phyloP scores from a whole-genome alignment of 441 rosid genomes.

The Rhodomyrtus psidioides region DNA sequence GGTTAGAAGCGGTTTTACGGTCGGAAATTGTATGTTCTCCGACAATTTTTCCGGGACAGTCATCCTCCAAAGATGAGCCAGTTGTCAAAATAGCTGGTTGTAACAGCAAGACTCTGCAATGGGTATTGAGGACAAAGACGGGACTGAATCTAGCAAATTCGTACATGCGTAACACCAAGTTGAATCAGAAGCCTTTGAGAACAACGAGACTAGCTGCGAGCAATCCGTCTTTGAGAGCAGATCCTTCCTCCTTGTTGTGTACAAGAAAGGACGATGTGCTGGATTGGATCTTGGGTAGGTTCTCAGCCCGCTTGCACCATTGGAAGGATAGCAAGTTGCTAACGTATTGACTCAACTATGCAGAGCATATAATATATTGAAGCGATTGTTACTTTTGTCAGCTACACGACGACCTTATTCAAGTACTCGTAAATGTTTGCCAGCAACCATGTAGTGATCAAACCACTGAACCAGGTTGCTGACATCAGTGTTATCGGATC shows the following conservation, averaged over 20 bases:
- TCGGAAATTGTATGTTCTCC: background rate
- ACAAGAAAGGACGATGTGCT: too few species aligned
- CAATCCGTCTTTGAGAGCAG: too few species aligned
- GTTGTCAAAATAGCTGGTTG: too few species aligned
- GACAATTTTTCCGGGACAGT: background rate
- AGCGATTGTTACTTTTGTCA: conserved; percentile 29
- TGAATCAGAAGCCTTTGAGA: too few species aligned
- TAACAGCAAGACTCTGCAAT: too few species aligned
- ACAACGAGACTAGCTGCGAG: too few species aligned
- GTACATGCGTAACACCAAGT: too few species aligned
- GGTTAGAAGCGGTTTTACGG: background rate
- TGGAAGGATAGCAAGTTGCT: background rate
- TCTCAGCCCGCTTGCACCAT: background rate
- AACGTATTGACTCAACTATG: background rate
- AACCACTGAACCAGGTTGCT: conserved; percentile 65
- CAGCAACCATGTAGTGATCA: conserved; percentile 65
- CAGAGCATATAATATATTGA: background rate
- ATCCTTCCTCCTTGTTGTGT: too few species aligned
- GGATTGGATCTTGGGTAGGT: too few species aligned
- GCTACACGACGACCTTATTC: conserved; percentile 58
- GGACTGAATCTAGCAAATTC: too few species aligned
- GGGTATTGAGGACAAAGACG: too few species aligned
- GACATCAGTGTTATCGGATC: conserved; percentile 39
- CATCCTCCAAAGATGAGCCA: background rate
- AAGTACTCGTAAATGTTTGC: conserved; percentile 70